Conservation (phyloP, 2,329 filamentous ascomycete genomes). For the Dactylellina sp. region DNA sequence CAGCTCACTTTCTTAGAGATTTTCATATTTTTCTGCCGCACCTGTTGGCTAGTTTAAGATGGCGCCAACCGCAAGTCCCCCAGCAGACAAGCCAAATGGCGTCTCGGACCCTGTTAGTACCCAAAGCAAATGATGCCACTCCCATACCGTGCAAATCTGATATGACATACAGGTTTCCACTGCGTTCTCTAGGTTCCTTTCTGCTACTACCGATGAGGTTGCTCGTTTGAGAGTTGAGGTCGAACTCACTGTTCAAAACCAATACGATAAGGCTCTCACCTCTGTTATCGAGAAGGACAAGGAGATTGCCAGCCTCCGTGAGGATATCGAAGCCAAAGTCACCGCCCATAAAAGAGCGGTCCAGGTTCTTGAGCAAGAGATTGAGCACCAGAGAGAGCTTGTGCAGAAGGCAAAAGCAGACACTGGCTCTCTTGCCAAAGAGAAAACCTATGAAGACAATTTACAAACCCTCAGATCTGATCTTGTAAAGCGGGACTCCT, state of each 20-base stretch:
- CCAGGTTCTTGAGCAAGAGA: constrained; percentile 3
- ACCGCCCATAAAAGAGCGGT: neutral
- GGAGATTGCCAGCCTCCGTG: constrained; percentile 3
- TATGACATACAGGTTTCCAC: neutral
- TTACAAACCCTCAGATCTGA: constrained; percentile 1
- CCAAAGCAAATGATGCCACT: neutral
- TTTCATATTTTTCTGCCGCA: too few relatives aligned
- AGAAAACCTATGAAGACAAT: neutral
- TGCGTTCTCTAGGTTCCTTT: constrained; percentile 5
- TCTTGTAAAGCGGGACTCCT: neutral
- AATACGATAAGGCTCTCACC: neutral
- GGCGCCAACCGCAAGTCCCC: too few relatives aligned
- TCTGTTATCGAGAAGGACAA: neutral
- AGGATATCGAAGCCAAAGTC: constrained; percentile 7
- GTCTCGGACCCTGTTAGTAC: neutral
- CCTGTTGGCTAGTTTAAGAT: too few relatives aligned
- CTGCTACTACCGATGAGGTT: constrained; percentile 2
- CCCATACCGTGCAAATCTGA: neutral
- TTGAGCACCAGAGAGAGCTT: constrained; percentile 19
- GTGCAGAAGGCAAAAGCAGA: neutral
- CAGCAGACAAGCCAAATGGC: too few relatives aligned
- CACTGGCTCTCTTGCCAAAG: neutral
- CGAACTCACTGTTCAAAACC: neutral
- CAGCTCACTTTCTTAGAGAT: too few relatives aligned
- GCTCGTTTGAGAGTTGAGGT: constrained; percentile 6